Base-by-base conservation (phyloP, 2,329 filamentous ascomycete genomes). In the Curvularia lunata region DNA sequence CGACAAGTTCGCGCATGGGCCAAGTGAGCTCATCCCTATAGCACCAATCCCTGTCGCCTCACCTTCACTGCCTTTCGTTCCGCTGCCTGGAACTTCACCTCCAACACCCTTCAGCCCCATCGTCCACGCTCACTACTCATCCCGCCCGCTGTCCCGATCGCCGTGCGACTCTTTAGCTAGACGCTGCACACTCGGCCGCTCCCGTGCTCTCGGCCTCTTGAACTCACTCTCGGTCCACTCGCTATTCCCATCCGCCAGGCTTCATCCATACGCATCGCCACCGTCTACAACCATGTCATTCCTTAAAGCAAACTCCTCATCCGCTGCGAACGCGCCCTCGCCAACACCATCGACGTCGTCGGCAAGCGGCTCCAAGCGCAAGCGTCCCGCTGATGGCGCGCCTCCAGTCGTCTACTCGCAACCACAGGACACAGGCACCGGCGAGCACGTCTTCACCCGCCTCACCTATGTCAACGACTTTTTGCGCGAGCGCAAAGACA, bases 401-500 rank as follows among this genome's bases (percentile, higher is more conserved):
- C 84, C 51, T 48, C 79, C 82, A 7, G 81, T 83, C 12, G 82
- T 84, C 38, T 94, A 88, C 78, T 93, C 91, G 54, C 91, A 93
- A 79, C 91, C 91, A 19, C 84, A 85, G 63, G 87, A 89, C 70
- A 91, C 87, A 16, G 89, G 88, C 72, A 91, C 88, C 51, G 92
- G 92, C 65, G 84, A 84, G 59, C 89, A 94, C 76, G 87, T 95
- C 75, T 88, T 92, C 81, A 96, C 92, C 12, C 91, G 96, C 76
- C 88, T 97, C 74, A 86, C 90, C 56, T 97, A 92, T 78, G 91
- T 92, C 19, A 88, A 96, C 74, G 87, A 93, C 62, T 58, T 69
- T 30, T 64, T 75, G 54, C 71, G 68, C 45, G 88, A 88, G 73
- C 88, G 89, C 73, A 85, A 86, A 57, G 60, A 52, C 13, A 80